Conservation (phyloP, 1,284 basidiomycete species). For the Psilocybe mexicana region DNA sequence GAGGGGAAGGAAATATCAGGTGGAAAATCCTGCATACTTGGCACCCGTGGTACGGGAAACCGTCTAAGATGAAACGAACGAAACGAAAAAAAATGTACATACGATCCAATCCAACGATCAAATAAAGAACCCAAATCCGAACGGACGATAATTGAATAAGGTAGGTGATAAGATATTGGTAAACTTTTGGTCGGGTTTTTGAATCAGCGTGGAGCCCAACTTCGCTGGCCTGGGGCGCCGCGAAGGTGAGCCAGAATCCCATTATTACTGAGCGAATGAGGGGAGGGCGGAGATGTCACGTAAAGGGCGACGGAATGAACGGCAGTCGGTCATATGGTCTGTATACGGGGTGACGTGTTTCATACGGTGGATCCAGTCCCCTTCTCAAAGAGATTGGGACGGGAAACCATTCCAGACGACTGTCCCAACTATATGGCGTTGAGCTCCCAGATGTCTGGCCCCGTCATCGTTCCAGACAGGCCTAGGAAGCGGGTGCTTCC, state of each 20-base stretch:
- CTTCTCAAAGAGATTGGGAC: background rate
- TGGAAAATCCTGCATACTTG: conserved; percentile 10
- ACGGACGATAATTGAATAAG: conserved; percentile 2
- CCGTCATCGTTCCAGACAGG: conserved; percentile 26
- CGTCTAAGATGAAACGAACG: conserved; percentile 2
- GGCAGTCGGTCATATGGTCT: conserved; percentile 7
- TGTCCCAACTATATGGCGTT: conserved; percentile 23
- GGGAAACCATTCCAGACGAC: background rate
- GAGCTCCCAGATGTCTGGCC: conserved; percentile 32
- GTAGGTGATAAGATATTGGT: conserved; percentile 1
- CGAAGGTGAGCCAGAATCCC: background rate
- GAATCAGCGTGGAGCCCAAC: background rate
- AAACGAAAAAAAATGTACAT: background rate
- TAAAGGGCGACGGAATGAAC: background rate
- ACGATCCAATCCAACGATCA: background rate
- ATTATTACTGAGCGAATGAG: background rate
- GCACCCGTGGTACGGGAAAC: background rate
- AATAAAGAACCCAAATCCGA: background rate
- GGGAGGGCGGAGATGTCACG: background rate
- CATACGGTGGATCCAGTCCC: background rate
- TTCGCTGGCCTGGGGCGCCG: background rate
- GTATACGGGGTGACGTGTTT: background rate
- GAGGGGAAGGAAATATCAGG: background rate
- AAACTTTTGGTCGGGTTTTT: background rate
- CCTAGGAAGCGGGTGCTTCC: conserved; percentile 31